Conservation (phyloP, 2,329 filamentous ascomycete species). For the Hortaea sp. region DNA sequence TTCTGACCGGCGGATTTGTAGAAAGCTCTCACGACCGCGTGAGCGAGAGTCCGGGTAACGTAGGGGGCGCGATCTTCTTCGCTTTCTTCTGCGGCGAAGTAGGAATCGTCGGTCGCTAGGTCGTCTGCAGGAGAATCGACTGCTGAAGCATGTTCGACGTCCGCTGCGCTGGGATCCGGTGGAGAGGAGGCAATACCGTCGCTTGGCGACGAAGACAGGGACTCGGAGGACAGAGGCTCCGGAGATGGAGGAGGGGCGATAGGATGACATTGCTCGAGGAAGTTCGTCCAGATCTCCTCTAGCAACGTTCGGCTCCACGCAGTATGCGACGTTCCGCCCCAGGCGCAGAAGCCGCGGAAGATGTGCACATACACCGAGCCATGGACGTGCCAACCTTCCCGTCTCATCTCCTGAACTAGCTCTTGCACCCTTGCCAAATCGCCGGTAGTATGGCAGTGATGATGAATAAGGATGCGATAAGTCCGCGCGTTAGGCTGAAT, state of each 20-base stretch:
- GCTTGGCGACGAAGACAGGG: neutral
- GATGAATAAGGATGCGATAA: slow-evolving; percentile 67
- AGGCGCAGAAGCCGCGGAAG: slow-evolving; percentile 68
- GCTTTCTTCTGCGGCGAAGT: neutral
- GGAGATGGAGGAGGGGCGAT: neutral
- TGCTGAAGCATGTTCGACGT: neutral
- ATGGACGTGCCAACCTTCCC: slow-evolving; percentile 56
- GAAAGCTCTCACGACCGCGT: slow-evolving; percentile 55
- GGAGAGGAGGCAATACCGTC: neutral
- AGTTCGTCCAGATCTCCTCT: slow-evolving; percentile 55
- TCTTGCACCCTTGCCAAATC: slow-evolving; percentile 61
- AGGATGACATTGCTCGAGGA: slow-evolving; percentile 32
- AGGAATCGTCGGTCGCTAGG: slow-evolving; percentile 7
- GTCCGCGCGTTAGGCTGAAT: slow-evolving; percentile 68
- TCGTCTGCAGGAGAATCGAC: neutral
- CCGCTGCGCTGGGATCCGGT: neutral
- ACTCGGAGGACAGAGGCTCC: neutral
- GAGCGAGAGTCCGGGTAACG: slow-evolving; percentile 43
- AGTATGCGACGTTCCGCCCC: slow-evolving; percentile 57
- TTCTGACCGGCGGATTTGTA: slow-evolving; percentile 46
- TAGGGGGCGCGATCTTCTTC: slow-evolving; percentile 19
- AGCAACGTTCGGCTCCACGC: slow-evolving; percentile 66
- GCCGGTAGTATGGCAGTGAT: slow-evolving; percentile 60
- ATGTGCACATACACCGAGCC: slow-evolving; percentile 70
- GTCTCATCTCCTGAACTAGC: slow-evolving; percentile 67